phyloP scores from a whole-genome alignment of 2,329 filamentous ascomycete species.

The Cylindrodendrum hubeiense region DNA sequence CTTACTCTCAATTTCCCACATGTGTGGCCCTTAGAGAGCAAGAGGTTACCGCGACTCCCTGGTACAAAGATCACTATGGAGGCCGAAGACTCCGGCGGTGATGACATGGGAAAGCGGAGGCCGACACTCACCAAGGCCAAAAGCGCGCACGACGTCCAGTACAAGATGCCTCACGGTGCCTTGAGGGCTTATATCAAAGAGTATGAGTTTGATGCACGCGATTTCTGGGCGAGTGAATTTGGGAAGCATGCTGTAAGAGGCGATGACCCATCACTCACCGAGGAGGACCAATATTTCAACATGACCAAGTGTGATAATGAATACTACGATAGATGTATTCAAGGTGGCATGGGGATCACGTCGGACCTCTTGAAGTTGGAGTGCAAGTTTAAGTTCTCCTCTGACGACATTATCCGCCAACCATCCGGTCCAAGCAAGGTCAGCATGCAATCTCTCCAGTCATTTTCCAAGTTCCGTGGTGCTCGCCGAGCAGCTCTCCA shows the following conservation, averaged over 20 bases:
- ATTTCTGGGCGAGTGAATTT: conserved; percentile 21
- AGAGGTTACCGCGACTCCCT: conserved; percentile 43
- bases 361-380: conserved; percentile 11
- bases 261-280: neutral
- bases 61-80: conserved; percentile 21
- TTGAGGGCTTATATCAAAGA: conserved; percentile 30
- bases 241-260: neutral
- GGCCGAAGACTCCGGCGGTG: neutral
- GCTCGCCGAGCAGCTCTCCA: conserved; percentile 60
- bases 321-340: conserved; percentile 51
- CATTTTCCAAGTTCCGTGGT: conserved; percentile 55
- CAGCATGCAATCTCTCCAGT: conserved; percentile 31
- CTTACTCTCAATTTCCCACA: conserved; percentile 44
- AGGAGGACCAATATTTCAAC: conserved; percentile 41
- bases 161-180: conserved; percentile 31
- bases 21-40: conserved; percentile 36
- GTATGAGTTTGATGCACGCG: conserved; percentile 24
- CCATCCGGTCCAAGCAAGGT: neutral
- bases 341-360: conserved; percentile 37
- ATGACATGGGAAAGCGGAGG: conserved; percentile 29
- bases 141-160: conserved; percentile 41
- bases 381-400: conserved; percentile 10
- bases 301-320: conserved; percentile 51
- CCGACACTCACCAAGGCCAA: conserved; percentile 27
- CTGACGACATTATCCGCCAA: neutral